Percentiles rank a stretch among this genome's conserved stretches.
Evolutionary conservation across 176 grass and related monocot genomes (phyloP).

Genomic region (Carex pumila): DNA sequence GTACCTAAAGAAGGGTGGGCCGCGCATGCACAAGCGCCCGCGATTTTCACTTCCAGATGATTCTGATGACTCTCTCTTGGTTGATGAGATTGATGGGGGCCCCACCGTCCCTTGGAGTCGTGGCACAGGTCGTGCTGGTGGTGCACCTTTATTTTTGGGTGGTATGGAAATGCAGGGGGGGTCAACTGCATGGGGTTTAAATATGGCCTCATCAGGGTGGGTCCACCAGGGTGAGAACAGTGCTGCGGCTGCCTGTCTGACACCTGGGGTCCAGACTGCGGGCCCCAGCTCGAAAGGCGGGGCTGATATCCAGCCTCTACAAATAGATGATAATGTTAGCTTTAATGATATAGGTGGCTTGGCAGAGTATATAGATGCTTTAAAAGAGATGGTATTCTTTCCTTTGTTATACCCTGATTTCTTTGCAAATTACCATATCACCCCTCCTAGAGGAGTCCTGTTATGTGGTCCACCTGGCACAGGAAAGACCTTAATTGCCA

Average conservation of each 20-base stretch:
- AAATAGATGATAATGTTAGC: conserved; percentile 84
- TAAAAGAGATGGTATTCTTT: conserved; percentile 99
- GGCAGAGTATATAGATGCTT: conserved; percentile 85
- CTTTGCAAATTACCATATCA: conserved; percentile 98
- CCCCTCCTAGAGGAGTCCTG: conserved; percentile 93
- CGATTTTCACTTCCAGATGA: conserved; percentile 81
- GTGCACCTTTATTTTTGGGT: conserved; percentile 74
- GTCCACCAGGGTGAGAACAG: conserved; percentile 68
- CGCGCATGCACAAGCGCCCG: conserved; percentile 72
- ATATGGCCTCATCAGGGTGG: conserved; percentile 94
- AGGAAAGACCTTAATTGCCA: conserved; percentile 94
- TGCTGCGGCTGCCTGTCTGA: conserved; percentile 34
- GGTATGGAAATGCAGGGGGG: conserved; percentile 82
- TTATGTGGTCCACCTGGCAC: conserved; percentile 98
- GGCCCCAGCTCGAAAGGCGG: conserved; percentile 99
- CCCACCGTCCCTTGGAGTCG: conserved; percentile 79
- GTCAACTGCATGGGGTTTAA: conserved; percentile 78
- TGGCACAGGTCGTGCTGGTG: conserved; percentile 43
- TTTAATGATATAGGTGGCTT: conserved; percentile 97
- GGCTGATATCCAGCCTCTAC: conserved; percentile 95
- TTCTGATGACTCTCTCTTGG: conserved; percentile 98
- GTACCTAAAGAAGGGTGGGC: conserved; percentile 86
- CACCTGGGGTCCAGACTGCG: conserved; percentile 80
- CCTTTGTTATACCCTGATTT: conserved; percentile 97
- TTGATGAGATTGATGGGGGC: conserved; percentile 82